Evolutionary conservation across 2,329 filamentous ascomycete species (phyloP).

Genomic region (Venturia asperata): DNA sequence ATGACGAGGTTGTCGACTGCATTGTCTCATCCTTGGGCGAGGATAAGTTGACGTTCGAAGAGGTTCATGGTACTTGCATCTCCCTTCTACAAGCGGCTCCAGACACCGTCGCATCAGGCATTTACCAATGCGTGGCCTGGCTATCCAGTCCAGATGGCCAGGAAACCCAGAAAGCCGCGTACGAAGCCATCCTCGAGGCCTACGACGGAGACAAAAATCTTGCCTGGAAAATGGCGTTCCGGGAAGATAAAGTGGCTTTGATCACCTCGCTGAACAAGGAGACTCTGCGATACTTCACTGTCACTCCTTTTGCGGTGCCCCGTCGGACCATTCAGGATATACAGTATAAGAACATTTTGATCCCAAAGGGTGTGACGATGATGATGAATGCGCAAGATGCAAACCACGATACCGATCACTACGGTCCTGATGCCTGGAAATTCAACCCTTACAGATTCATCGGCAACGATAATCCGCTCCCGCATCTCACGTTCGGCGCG

Average conservation of each 20-base stretch:
- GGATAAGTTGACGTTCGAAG: conserved; percentile 24
- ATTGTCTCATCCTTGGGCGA: conserved; percentile 22
- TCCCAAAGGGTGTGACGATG: conserved; percentile 25
- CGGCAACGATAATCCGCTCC: conserved; percentile 21
- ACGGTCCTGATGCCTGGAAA: conserved; percentile 23
- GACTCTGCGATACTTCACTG: conserved; percentile 23
- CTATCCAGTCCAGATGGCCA: conserved; percentile 23
- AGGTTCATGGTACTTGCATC: conserved; percentile 25
- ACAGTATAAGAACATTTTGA: conserved; percentile 20
- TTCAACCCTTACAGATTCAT: conserved; percentile 25
- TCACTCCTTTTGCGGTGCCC: conserved; percentile 23
- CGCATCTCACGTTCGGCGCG: conserved; percentile 25
- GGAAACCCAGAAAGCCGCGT: conserved; percentile 17
- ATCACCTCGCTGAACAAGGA: conserved; percentile 25
- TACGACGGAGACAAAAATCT: conserved; percentile 23
- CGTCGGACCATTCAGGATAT: conserved; percentile 23
- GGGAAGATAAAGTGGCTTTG: conserved; percentile 25
- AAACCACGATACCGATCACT: conserved; percentile 24
- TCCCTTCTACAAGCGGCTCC: conserved; percentile 26
- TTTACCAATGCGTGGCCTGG: conserved; percentile 24
- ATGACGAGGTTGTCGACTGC: conserved; percentile 22
- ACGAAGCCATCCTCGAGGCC: conserved; percentile 22
- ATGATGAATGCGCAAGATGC: conserved; percentile 27
- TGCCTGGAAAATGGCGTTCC: conserved; percentile 24
- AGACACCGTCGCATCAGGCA: conserved; percentile 24